Base-by-base conservation (phyloP, 768 basidiomycete genomes). In the Omphalotus guepiniiformis region DNA sequence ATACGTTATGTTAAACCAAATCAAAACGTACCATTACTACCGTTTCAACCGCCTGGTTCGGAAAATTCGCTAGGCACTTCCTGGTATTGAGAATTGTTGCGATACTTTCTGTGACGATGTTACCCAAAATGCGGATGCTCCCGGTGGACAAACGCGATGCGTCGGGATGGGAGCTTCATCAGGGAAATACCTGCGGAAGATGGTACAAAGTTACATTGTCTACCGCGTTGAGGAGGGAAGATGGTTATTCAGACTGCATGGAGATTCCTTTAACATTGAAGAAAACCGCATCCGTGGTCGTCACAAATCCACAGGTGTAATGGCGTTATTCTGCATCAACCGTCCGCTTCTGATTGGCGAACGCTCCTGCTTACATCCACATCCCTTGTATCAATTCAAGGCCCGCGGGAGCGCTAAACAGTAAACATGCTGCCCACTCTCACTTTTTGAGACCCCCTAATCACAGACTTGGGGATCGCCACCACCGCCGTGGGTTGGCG, bases 1-100 rank as follows among this genome's bases (percentile, higher is more conserved):
- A 13, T 49, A 22, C 3, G 15, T 4, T 25, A 30, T 35, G 40
- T 30, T 4, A 42, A 42, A 6, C 48, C 48, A n/a, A 22, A n/a
- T 21, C 9, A 49, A 49, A 26, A 21, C 29, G 9, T 49, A 34
- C 25, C 25, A 49, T 11, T 49, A 42, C 21, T 42, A 42, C 34
- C 29, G 40, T 7, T 49, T 49, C 19, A 22, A n/a, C 42, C 6
- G 48, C 41, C 5, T 49, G 48, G 48, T 49, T 49, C 22, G 40
- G 39, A 5, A 25, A 25, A 12, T 49, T 49, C 32, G 13, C 42
- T n/a, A n/a, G n/a, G 28, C 40, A 3, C 39, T 42, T 12, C 48
- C 48, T 4, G 40, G 40, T 4, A 27, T 49, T 19, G 32, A 21
- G 19, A n/a, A 36, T 8, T 49, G 35, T 21, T 28, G 39, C 11